Evolutionary conservation across 73 alveolate genomes (phyloP).

Genomic region (Halteria grandinella): DNA sequence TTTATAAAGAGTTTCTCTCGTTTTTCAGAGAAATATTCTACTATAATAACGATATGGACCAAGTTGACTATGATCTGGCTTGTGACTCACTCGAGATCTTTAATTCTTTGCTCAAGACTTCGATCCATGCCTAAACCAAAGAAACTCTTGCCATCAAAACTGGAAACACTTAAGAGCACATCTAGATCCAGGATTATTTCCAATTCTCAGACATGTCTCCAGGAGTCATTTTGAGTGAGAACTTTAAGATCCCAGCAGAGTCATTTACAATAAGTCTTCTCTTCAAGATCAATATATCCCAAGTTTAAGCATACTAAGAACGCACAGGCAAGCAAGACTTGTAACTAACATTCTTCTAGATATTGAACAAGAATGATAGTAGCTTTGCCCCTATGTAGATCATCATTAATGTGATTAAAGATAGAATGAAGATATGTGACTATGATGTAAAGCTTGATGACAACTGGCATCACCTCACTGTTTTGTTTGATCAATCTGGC

Average conservation of each 20-base stretch:
- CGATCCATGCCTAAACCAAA: neutral
- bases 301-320: neutral
- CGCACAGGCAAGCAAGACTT: neutral
- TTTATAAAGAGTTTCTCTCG: constrained; percentile 15
- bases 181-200: constrained; percentile 16
- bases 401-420: neutral
- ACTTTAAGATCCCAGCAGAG: constrained; percentile 1
- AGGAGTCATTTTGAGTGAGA: neutral
- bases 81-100: constrained; percentile 24
- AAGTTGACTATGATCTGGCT: constrained; percentile 14
- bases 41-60: constrained; percentile 39
- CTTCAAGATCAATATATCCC: neutral
- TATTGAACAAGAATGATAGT: neutral
- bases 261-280: neutral
- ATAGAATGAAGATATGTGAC: constrained; percentile 4
- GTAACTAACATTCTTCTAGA: neutral
- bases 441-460: neutral
- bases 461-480: neutral
- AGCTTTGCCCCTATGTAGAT: neutral
- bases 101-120: constrained; percentile 8
- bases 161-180: neutral
- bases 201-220: constrained; percentile 27
- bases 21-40: constrained; percentile 38
- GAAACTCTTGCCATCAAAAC: neutral
- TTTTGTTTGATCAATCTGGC: neutral